A percentile compares a stretch with the other conserved stretches of the same genome.
Conservation (phyloP, 108 stramenopile species). For the Nitzschia sp. region DNA sequence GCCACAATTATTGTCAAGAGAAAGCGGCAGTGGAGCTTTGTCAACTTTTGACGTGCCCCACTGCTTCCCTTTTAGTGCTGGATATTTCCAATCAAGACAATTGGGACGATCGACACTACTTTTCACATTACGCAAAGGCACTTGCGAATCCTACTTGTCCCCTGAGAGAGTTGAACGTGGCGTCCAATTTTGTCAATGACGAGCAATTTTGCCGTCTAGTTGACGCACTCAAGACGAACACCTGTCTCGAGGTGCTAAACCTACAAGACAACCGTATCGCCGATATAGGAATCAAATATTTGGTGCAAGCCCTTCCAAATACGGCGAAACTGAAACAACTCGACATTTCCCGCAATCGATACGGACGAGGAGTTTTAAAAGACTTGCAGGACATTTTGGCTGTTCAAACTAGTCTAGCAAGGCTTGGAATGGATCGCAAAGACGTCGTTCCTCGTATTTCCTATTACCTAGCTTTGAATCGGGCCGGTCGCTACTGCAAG, state of each 20-base stretch:
- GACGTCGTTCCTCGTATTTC: neutral
- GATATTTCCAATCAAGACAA: slow-evolving; percentile 14
- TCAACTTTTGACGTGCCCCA: neutral
- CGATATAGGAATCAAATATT: slow-evolving; percentile 1
- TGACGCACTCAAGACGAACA: neutral
- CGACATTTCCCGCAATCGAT: slow-evolving; percentile 8
- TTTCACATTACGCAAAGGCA: neutral
- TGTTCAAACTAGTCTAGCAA: neutral
- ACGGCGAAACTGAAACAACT: neutral
- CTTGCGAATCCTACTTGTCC: slow-evolving; percentile 6
- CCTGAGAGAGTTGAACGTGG: neutral
- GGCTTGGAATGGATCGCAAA: slow-evolving; percentile 7
- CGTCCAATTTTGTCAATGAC: slow-evolving; percentile 21
- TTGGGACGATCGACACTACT: slow-evolving; percentile 25
- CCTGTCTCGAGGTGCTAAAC: neutral
- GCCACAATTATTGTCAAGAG: slow-evolving; percentile 17
- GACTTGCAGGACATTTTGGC: neutral
- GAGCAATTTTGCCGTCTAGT: slow-evolving; percentile 12
- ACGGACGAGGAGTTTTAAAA: neutral
- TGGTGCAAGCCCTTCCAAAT: neutral
- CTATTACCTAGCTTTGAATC: slow-evolving; percentile 24
- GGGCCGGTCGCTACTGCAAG: slow-evolving; percentile 16
- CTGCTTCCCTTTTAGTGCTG: neutral
- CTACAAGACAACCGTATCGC: slow-evolving; percentile 18
- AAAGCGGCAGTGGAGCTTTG: slow-evolving; percentile 5